Evolutionary conservation across 2,329 filamentous ascomycete species (phyloP), one percentile per base, ranked within the genome.

Genomic region (Aureobasidium sp.): DNA sequence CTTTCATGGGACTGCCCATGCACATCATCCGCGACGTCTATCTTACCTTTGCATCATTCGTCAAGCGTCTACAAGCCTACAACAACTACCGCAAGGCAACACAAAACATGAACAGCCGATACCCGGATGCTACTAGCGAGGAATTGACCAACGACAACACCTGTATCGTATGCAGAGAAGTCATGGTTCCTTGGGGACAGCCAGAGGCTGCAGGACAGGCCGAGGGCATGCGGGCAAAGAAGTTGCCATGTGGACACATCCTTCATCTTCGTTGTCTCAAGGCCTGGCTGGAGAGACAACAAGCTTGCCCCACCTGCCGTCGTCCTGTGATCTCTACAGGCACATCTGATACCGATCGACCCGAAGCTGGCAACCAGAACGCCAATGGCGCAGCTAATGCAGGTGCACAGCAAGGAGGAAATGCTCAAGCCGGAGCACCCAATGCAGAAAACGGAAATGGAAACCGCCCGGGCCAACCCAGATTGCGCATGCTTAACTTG

Each of bases 11-110:
- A 10, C 76, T 98, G 25, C 93, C 93, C 0, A 94, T 98, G 57
- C 93, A 98, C 65, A 97, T 98, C 55, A 86, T 98, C 73, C 80
- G 93, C 53, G 93, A 98, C 66, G 81, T 97, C 19, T 95, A 96
- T 70, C 82, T 98, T 72, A 97, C 93, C 0, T 85, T 91, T 47
- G 81, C 90, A 48, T 95, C 91, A 2, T 96, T 98, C 68, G 78
- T 88, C 57, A 94, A 93, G 71, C 80, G 91, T 10, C 81, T 97
- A n/a, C 79, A 84, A 58, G 90, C 95, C 60, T 86, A 96, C 59
- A 73, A 95, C 59, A 84, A 88, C 56, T 98, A 97, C 68, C 84
- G 90, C 54, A 89, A 89, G 63, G 93, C 93, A 2, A 90, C 95
- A 3, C 80, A 86, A 60, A 89, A 97, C 66, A 97, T 98, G 90